phyloP scores from a whole-genome alignment of 306 rosid species.

The Vigna trinervia region DNA sequence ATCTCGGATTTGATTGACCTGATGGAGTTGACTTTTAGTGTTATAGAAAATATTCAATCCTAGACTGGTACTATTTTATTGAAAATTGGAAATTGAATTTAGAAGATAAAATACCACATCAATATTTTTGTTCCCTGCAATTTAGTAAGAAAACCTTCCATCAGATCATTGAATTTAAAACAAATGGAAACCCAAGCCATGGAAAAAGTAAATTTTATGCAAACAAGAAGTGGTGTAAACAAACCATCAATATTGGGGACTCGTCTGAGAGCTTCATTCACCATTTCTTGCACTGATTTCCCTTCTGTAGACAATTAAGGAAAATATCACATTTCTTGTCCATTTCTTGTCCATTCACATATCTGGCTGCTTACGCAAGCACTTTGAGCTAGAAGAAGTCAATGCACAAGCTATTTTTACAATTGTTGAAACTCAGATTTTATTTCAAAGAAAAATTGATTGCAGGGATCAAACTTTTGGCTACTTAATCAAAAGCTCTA shows the following conservation, averaged over 20 bases:
- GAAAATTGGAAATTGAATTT: conserved; percentile 40
- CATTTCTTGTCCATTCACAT: background rate
- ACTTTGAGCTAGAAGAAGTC: conserved; percentile 3
- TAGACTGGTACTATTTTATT: conserved; percentile 31
- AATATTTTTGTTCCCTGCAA: conserved; percentile 94
- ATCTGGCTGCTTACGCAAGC: background rate
- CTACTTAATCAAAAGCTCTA: background rate
- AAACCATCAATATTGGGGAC: conserved; percentile 85
- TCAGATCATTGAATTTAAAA: conserved; percentile 42
- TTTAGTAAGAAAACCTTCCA: conserved; percentile 39
- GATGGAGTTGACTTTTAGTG: conserved; percentile 49
- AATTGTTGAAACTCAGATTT: conserved; percentile 20
- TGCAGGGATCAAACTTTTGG: background rate
- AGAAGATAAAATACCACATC: conserved; percentile 69
- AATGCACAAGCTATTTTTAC: conserved; percentile 25
- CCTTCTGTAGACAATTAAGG: conserved; percentile 68
- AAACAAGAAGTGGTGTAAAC: conserved; percentile 52
- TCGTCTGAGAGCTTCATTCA: conserved; percentile 80
- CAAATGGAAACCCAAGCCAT: conserved; percentile 25
- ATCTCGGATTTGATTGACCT: conserved; percentile 96
- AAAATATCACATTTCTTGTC: conserved; percentile 14
- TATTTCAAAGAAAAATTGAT: background rate
- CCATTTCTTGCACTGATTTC: conserved; percentile 94
- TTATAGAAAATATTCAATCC: conserved; percentile 30
- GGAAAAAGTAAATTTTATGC: conserved; percentile 28